These are phyloP conservation scores for Trametes cubensis DNA, from an alignment of 768 basidiomycete species.

Conservation along the genomic window DNA sequence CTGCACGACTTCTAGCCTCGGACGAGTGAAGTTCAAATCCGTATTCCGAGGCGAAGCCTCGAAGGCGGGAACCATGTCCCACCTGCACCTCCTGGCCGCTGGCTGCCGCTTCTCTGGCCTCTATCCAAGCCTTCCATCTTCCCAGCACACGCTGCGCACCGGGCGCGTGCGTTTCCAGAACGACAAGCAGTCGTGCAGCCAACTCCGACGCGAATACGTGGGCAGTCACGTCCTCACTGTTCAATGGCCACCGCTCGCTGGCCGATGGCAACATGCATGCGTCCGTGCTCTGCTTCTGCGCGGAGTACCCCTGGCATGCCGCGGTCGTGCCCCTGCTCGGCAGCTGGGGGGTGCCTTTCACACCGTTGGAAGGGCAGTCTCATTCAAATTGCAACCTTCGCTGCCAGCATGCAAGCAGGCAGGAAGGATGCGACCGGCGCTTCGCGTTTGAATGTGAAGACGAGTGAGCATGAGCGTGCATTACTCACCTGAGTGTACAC, in stretches of 20 bases:
- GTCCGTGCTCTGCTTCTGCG: background rate
- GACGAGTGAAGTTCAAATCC: slow-evolving; percentile 4
- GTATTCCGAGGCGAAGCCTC: slow-evolving; percentile 8
- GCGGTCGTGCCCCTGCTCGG: slow-evolving; percentile 4
- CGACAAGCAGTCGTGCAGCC: background rate
- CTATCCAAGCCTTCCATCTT: background rate
- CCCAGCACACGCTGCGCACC: slow-evolving; percentile 6
- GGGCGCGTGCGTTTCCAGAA: background rate
- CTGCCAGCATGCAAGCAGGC: background rate
- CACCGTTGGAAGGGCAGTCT: background rate
- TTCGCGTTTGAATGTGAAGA: background rate
- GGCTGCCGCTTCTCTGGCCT: background rate
- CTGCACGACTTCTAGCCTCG: slow-evolving; percentile 6
- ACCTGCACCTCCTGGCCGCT: background rate
- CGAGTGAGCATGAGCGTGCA: too few relatives aligned
- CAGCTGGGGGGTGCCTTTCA: background rate
- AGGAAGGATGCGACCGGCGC: too few relatives aligned
- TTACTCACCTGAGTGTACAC: too few relatives aligned
- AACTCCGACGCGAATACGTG: background rate
- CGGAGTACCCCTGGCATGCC: slow-evolving; percentile 1
- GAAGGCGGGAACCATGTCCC: background rate
- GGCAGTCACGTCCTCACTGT: too few relatives aligned
- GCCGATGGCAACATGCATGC: background rate
- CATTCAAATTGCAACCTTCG: slow-evolving; percentile 13
- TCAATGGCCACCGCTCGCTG: background rate